Percentiles rank a stretch among this genome's conserved stretches.
phyloP scores from a whole-genome alignment of 495 filamentous ascomycete species.

The Hyphodiscus hymeniophilus region DNA sequence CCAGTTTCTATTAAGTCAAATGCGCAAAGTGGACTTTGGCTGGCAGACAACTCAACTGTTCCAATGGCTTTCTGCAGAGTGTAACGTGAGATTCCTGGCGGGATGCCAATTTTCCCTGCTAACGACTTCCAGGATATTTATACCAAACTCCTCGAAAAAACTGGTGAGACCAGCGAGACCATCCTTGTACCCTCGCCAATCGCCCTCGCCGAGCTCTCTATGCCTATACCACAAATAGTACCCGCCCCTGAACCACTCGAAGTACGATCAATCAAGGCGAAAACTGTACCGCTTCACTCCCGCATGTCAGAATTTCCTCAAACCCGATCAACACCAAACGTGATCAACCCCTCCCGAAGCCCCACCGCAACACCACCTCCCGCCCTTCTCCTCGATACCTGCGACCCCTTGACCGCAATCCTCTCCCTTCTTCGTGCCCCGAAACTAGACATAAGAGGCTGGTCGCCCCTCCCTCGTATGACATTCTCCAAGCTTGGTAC shows the following conservation, averaged over 20 bases:
- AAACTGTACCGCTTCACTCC: neutral
- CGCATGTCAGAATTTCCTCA: neutral
- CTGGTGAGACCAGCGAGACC: neutral
- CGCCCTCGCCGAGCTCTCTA: neutral
- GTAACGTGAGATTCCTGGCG: constrained; percentile 25
- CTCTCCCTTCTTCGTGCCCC: too few relatives aligned
- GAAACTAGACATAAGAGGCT: too few relatives aligned
- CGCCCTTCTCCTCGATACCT: too few relatives aligned
- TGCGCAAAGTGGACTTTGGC: neutral
- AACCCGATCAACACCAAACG: neutral
- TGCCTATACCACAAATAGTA: neutral
- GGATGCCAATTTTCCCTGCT: neutral
- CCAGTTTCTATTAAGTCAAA: neutral
- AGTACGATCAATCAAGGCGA: neutral
- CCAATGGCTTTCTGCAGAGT: constrained; percentile 24
- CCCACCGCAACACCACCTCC: too few relatives aligned
- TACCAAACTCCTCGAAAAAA: neutral
- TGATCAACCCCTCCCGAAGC: too few relatives aligned
- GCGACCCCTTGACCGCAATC: too few relatives aligned
- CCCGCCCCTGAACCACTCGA: neutral
- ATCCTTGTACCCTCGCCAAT: neutral
- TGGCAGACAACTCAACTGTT: constrained; percentile 32
- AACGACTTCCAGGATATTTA: neutral
- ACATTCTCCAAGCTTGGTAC: too few relatives aligned
- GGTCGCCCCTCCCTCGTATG: too few relatives aligned